Base-by-base conservation (phyloP, 176 grass and related monocot genomes). In the Neostapfia colusana region DNA sequence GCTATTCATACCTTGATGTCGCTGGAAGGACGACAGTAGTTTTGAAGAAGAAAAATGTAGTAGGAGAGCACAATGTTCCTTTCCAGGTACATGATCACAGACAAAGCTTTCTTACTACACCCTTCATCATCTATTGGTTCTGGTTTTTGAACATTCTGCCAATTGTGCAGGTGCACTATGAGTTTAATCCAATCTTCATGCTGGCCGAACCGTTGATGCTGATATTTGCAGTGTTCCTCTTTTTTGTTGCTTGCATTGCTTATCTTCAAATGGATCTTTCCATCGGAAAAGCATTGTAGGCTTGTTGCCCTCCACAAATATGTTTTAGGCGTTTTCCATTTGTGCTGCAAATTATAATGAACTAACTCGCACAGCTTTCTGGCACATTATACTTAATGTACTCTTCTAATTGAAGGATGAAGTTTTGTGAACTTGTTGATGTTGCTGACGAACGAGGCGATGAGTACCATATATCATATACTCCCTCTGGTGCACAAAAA, bases 191-290 rank as follows among this genome's bases (percentile, higher is more conserved):
- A 0, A 70, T 93, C 61, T 87, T 89, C 78, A 89, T 89, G 90
- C 69, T 93, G 20, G 84, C 84, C 0, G 86, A 93, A 55, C 90
- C 90, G 10, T 67, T 89, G 74, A 93, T 93, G 91, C 83, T 93
- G 88, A 67, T 93, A 69, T 85, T 84, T 44, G 78, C 82, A 38
- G 70, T 58, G 72, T 79, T 85, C 78, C 75, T 90, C 20, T 93
- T 93, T 54, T 93, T 93, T 37, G 38, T 87, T 7, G 73, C 87
- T 18, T 93, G 79, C 72, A 90, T 93, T 50, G 74, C 82, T 17
- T 93, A 93, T 64, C 73, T 93, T 67, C 87, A 85, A 79, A 82
- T 83, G 38, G 87, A 93, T 83, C 85, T 93, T 46, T 93, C 91
- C 50, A 83, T 93, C 20, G 64, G 74, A 67, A 93, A 90, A 72